phyloP scores from a whole-genome alignment of 2,329 filamentous ascomycete species.

The Exophiala alcalophila region DNA sequence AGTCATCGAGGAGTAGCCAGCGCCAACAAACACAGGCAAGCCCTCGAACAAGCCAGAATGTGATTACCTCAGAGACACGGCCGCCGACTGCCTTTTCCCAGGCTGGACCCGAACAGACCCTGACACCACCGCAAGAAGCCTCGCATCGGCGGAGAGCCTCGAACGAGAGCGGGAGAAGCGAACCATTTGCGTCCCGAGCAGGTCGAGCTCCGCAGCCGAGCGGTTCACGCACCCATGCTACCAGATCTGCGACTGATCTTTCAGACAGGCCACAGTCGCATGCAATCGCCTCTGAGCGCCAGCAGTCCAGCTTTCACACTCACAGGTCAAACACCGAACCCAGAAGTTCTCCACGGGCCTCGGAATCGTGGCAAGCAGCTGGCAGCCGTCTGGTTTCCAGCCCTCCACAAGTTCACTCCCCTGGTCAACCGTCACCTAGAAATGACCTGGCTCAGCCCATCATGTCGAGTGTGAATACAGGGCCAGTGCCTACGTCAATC shows the following conservation, averaged over 20 bases:
- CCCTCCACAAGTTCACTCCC: conserved; percentile 14
- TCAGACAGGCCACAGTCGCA: conserved; percentile 34
- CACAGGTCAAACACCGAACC: conserved; percentile 27
- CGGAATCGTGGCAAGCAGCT: conserved; percentile 24
- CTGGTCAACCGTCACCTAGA: conserved; percentile 11
- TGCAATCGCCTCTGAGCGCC: conserved; percentile 13
- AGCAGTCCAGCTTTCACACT: conserved; percentile 20
- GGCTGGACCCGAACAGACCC: conserved; percentile 12
- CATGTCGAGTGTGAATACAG: conserved; percentile 17
- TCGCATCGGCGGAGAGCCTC: conserved; percentile 30
- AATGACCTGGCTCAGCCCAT: conserved; percentile 9
- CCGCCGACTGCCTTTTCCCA: conserved; percentile 20
- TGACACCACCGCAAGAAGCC: conserved; percentile 14
- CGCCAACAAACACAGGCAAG: conserved; percentile 22
- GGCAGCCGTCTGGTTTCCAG: conserved; percentile 14
- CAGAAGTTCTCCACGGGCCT: conserved; percentile 17
- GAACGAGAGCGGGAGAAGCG: conserved; percentile 31
- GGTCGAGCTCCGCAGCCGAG: conserved; percentile 39
- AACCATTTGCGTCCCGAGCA: conserved; percentile 31
- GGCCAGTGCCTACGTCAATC: conserved; percentile 32
- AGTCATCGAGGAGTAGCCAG: conserved; percentile 29
- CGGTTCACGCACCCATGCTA: conserved; percentile 36
- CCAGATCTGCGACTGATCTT: conserved; percentile 66
- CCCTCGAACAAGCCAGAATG: conserved; percentile 19
- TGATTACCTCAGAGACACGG: conserved; percentile 11